Conservation (phyloP, 2,329 filamentous ascomycete species). For the Lasiodiplodia gonubiensis region DNA sequence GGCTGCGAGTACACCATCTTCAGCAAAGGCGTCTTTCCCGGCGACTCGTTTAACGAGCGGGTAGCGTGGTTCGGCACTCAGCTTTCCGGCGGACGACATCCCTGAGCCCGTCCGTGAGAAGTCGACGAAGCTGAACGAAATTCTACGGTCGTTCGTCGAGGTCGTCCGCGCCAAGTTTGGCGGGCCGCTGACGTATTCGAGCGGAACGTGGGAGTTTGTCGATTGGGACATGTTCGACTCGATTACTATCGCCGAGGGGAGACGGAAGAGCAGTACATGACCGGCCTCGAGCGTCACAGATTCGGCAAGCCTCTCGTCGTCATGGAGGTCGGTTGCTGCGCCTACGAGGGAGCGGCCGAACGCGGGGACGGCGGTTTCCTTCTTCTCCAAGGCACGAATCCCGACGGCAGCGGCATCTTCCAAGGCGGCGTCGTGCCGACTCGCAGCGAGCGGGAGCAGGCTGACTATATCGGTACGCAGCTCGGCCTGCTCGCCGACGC, state of each 20-base stretch:
- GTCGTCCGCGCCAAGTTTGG: background rate
- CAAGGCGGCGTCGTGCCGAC: background rate
- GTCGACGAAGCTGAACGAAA: background rate
- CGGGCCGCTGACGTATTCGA: background rate
- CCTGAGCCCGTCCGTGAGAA: background rate
- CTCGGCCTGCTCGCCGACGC: background rate
- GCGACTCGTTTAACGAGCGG: background rate
- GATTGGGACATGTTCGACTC: background rate
- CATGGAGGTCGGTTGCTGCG: background rate
- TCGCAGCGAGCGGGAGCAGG: background rate
- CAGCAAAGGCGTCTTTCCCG: background rate
- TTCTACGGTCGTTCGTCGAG: background rate
- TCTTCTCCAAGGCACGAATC: background rate
- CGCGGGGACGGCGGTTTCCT: background rate
- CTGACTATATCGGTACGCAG: background rate
- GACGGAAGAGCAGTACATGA: background rate
- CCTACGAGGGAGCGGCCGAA: background rate
- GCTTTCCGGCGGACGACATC: background rate
- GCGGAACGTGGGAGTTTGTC: background rate
- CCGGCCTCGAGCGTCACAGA: background rate
- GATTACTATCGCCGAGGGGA: conserved; percentile 1
- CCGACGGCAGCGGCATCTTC: background rate
- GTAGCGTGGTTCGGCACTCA: background rate
- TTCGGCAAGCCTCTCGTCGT: background rate
- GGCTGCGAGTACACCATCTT: background rate